Evolutionary conservation across 1,139 yeast species (phyloP), one percentile per base, ranked within the genome.

Genomic region (Lodderomyces metapsilosis): DNA sequence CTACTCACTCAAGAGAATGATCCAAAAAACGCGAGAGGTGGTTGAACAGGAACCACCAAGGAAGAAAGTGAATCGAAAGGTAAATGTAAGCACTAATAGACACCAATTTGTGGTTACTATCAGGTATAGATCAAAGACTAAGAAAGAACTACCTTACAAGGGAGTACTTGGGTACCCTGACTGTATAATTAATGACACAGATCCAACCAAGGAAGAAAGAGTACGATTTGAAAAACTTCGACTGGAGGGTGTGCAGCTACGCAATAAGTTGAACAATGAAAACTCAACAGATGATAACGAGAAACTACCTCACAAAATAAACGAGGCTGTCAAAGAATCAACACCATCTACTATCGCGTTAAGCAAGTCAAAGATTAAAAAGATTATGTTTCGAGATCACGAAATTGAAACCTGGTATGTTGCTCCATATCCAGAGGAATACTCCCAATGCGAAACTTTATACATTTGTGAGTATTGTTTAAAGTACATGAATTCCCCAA

Each of bases 361-460:
- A 11, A 41, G 41, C 24, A 43, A 44, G 43, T 62, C 71, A 2
- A 66, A 66, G 42, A 66, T 72, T 22, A 68, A 73, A 33, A 68
- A 71, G 43, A 84, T 91, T 20, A 85, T 81, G 50, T 81, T 91
- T 49, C 78, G 89, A 28, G 76, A 76, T 40, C 79, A 63, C 56
- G 91, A 84, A 57, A 87, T 91, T 21, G 84, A 84, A 47, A 88
- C 97, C 0, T 88, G 98, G 96, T 89, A 88, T 59, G 79, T 88
- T 3, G 84, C 97, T 0, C 98, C 98, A 1, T 92, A 88, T 56
- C 97, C 98, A 0, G 89, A 86, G 48, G 95, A 88, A 56, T 87
- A 82, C 54, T 79, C 88, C 27, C 75, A 74, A 35, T 77, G 81
- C 40, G 68, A 70, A 36, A 73, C 80, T 4, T 63, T 92, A 37